Evolutionary conservation across 108 stramenopile genomes (phyloP).

Genomic region (Conticribra guillardii): DNA sequence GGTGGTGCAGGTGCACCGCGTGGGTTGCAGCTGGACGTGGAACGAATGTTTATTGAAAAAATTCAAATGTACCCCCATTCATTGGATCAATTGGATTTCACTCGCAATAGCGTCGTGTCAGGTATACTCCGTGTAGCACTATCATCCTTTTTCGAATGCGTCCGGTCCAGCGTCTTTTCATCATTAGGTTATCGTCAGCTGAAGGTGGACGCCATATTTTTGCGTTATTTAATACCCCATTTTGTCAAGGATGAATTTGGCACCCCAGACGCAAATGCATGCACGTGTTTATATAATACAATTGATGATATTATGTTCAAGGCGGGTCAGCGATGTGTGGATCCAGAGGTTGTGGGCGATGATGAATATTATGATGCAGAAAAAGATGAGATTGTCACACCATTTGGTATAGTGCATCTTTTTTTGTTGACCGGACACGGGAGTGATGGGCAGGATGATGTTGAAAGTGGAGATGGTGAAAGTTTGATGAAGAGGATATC

Average conservation of each 20-base stretch:
- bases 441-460: neutral
- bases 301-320: conserved; percentile 57
- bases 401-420: conserved; percentile 36
- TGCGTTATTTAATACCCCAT: conserved; percentile 78
- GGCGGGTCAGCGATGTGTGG: conserved; percentile 58
- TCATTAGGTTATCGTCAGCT: conserved; percentile 70
- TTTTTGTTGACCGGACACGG: conserved; percentile 13
- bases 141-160: conserved; percentile 64
- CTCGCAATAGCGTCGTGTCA: conserved; percentile 63
- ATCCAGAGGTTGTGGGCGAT: conserved; percentile 42
- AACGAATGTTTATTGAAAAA: conserved; percentile 87
- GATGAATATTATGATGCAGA: conserved; percentile 57
- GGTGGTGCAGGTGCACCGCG: conserved; percentile 46
- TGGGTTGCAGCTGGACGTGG: conserved; percentile 82
- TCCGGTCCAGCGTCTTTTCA: conserved; percentile 63
- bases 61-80: conserved; percentile 68
- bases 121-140: conserved; percentile 66
- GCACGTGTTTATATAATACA: conserved; percentile 45
- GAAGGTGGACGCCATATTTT: conserved; percentile 73
- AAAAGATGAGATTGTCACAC: conserved; percentile 51
- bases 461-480: neutral
- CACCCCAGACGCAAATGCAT: conserved; percentile 53
- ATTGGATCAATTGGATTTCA: conserved; percentile 53
- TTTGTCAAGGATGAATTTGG: conserved; percentile 73
- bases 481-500: conserved; percentile 20